phyloP scores from a whole-genome alignment of 164 flowering plant genomes.

The Chimonanthus praecox region DNA sequence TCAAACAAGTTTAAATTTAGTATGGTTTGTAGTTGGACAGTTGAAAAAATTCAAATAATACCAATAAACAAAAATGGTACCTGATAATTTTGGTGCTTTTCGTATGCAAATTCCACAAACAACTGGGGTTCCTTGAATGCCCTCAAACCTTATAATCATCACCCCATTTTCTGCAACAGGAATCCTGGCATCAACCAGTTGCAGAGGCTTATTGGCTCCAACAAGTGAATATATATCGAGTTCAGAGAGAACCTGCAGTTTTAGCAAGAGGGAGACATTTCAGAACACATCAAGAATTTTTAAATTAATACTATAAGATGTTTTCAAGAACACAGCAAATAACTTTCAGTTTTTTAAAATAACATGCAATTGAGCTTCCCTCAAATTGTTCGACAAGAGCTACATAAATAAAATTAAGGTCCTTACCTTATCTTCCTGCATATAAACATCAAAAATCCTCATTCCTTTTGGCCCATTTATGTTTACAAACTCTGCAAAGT shows the following conservation, averaged over 20 bases:
- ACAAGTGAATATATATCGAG: slow-evolving; percentile 65
- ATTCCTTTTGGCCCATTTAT: slow-evolving; percentile 78
- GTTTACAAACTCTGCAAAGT: slow-evolving; percentile 71
- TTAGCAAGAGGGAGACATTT: background rate
- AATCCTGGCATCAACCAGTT: slow-evolving; percentile 48
- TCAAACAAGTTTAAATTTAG: background rate
- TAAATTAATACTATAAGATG: too few species aligned
- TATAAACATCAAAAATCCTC: slow-evolving; percentile 65
- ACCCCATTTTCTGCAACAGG: slow-evolving; percentile 44
- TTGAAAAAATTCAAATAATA: background rate
- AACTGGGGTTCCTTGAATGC: slow-evolving; percentile 58
- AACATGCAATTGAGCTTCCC: background rate
- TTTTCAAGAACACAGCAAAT: background rate
- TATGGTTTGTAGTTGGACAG: background rate
- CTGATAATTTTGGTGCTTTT: slow-evolving; percentile 35
- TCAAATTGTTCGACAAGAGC: background rate
- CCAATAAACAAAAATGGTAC: slow-evolving; percentile 22
- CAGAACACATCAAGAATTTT: background rate
- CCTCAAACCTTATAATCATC: slow-evolving; percentile 52
- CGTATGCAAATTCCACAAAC: slow-evolving; percentile 76
- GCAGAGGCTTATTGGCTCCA: slow-evolving; percentile 78
- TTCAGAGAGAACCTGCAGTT: slow-evolving; percentile 23
- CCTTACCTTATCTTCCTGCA: slow-evolving; percentile 78
- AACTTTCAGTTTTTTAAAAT: background rate
- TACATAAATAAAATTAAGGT: background rate